Evolutionary conservation across 2,329 filamentous ascomycete species (phyloP), one percentile per base, ranked within the genome.

Genomic region (Scytalidium lignicola): DNA sequence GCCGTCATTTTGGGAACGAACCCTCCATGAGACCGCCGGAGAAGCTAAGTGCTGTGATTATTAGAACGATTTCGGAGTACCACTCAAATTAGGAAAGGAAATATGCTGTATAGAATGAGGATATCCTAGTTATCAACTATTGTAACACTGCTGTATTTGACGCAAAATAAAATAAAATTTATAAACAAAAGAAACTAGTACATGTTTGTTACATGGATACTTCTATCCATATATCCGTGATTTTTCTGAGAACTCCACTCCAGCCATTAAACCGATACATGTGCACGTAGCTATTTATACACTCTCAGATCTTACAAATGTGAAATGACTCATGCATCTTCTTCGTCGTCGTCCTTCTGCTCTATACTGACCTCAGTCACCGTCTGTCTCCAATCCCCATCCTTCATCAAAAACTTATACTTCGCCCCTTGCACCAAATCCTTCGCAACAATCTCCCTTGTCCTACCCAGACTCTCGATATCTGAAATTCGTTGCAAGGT

Each of bases 391-490:
- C 54, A 48, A 39, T 51, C 51, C 2, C 56, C 60, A 45, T 61
- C 56, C 43, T 51, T 56, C 45, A 57, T 62, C 47, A 52, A 66
- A 53, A 92, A 78, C 54, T 82, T 77, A 64, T 96, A 96, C 66
- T 85, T 86, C 2, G 90, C 90, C 12, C 88, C 83, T 26, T 91
- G 74, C 62, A 93, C 92, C 37, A 97, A 74, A 67, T 97, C 93
- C 72, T 99, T 99, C 56, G 95, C 88, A 1, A 95, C 95, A 46
- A 99, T 67, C 70, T 99, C 93, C 53, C 92, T 83, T n/a, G 93
- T 99, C 54, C 93, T 78, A 29, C 91, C 92, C 53, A 99, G 75
- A 61, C 85, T 91, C 74, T 99, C 93, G 64, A 99, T 99, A 55
- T 86, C 91, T n/a, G 77, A 71, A 57, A 99, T 99, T 19, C 93